phyloP scores from a whole-genome alignment of 176 grass and related monocot genomes.

The Thalia dealbata region DNA sequence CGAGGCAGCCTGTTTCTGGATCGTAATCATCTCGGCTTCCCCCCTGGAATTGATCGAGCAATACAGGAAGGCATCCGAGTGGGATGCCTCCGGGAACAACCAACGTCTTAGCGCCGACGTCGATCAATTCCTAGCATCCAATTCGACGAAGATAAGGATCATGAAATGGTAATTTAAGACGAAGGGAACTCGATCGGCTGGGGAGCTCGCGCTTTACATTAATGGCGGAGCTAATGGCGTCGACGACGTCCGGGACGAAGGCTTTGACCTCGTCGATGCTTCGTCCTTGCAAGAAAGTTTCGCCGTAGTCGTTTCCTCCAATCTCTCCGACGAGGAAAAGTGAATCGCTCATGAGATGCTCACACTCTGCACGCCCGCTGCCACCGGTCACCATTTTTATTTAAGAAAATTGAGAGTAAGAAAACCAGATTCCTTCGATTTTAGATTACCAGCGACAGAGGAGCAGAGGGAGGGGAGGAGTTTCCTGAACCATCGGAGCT shows the following conservation, averaged over 20 bases:
- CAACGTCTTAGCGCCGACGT: background rate
- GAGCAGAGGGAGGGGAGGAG: conserved; percentile 10
- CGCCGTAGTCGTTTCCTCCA: conserved; percentile 18
- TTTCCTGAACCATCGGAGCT: conserved; percentile 9
- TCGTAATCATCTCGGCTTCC: background rate
- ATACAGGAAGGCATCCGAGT: conserved; percentile 6
- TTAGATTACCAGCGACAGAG: conserved; percentile 1
- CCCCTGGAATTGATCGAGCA: background rate
- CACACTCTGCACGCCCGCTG: conserved; percentile 9
- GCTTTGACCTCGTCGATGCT: background rate
- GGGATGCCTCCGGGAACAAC: conserved; percentile 9
- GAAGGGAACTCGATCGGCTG: too few relatives aligned
- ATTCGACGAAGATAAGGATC: too few relatives aligned
- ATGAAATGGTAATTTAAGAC: too few relatives aligned
- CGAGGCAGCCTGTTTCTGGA: background rate
- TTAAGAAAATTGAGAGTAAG: too few relatives aligned
- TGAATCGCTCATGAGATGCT: background rate
- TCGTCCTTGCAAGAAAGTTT: background rate
- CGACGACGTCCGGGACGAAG: background rate
- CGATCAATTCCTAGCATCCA: conserved; percentile 11
- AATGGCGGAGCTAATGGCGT: background rate
- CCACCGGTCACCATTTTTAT: too few relatives aligned
- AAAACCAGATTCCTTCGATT: too few relatives aligned
- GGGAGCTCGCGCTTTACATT: too few relatives aligned
- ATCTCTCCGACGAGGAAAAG: conserved; percentile 16